These are phyloP conservation scores for Rubia peregrina DNA, from an alignment of 305 asterid species.

Conservation along the genomic window DNA sequence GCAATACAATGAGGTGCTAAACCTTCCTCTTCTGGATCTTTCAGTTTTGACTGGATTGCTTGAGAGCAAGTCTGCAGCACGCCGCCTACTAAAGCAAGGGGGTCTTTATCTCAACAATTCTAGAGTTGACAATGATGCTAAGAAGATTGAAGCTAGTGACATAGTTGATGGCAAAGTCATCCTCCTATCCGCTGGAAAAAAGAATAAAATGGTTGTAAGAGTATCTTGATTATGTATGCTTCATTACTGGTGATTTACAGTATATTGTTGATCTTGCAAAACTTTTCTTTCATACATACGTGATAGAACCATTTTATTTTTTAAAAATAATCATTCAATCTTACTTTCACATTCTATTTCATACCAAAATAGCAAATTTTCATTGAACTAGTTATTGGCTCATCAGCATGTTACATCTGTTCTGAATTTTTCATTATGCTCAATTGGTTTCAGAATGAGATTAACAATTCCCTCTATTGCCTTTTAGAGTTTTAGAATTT, in stretches of 20 bases:
- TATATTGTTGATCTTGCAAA: slow-evolving; percentile 1
- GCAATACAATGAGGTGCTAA: slow-evolving; percentile 43
- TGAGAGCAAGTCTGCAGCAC: slow-evolving; percentile 76
- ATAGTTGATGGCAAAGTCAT: slow-evolving; percentile 70
- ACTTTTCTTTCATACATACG: not conserved
- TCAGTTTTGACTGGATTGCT: slow-evolving; percentile 61
- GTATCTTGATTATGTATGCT: slow-evolving; percentile 28
- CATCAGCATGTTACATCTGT: not conserved
- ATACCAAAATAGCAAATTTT: not conserved
- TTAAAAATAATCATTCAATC: not conserved
- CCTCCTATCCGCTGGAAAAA: slow-evolving; percentile 87
- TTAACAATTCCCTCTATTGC: not conserved
- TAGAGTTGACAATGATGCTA: slow-evolving; percentile 64
- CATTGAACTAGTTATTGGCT: not conserved
- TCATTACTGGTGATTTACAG: no score
- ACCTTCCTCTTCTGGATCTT: slow-evolving; percentile 52
- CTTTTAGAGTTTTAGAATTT: not conserved
- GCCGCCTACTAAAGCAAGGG: slow-evolving; percentile 84
- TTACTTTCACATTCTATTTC: not conserved
- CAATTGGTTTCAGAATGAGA: not conserved
- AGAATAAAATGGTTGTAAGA: slow-evolving; percentile 84
- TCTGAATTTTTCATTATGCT: not conserved
- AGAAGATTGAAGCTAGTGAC: slow-evolving; percentile 65
- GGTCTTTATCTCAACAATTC: slow-evolving; percentile 76
- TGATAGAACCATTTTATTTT: not conserved